These are phyloP conservation scores for Firmiana major DNA, from an alignment of 345 rosid genomes.

Conservation along the genomic window DNA sequence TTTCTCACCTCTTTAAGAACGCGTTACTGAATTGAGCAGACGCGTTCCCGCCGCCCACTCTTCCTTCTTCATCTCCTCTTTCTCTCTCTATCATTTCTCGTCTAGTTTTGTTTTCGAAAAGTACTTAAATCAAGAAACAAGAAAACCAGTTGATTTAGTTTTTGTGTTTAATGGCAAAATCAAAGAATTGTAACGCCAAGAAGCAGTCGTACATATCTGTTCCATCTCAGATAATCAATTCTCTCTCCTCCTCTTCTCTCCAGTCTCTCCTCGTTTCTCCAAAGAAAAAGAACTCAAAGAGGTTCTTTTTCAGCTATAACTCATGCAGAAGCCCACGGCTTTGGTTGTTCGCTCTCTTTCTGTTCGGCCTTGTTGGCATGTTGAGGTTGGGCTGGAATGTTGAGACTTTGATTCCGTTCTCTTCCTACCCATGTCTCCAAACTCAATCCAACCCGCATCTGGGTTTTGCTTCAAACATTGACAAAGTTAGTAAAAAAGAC, in stretches of 20 bases:
- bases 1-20: constrained; percentile 17
- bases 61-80: not conserved
- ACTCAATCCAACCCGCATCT: constrained; percentile 28
- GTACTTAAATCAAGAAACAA: not conserved
- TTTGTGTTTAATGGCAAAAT: constrained; percentile 35
- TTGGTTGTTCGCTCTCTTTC: constrained; percentile 53
- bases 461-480: constrained; percentile 22
- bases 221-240: constrained; percentile 51
- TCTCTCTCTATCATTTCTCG: not conserved
- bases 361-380: constrained; percentile 53
- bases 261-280: constrained; percentile 64
- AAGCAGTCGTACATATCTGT: constrained; percentile 56
- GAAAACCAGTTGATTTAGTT: not conserved
- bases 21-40: constrained; percentile 15
- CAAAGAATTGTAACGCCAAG: constrained; percentile 27
- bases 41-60: constrained; percentile 31
- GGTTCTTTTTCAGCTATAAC: constrained; percentile 19
- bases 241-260: constrained; percentile 56
- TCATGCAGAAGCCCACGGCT: constrained; percentile 43
- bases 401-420: constrained; percentile 41
- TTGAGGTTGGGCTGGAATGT: constrained; percentile 41
- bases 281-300: constrained; percentile 31
- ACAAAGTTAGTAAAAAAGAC: constrained; percentile 5
- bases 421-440: constrained; percentile 50
- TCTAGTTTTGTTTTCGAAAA: not conserved